Conservation (phyloP, 129 eudicot species). For the Chrysanthemum seticuspe region DNA sequence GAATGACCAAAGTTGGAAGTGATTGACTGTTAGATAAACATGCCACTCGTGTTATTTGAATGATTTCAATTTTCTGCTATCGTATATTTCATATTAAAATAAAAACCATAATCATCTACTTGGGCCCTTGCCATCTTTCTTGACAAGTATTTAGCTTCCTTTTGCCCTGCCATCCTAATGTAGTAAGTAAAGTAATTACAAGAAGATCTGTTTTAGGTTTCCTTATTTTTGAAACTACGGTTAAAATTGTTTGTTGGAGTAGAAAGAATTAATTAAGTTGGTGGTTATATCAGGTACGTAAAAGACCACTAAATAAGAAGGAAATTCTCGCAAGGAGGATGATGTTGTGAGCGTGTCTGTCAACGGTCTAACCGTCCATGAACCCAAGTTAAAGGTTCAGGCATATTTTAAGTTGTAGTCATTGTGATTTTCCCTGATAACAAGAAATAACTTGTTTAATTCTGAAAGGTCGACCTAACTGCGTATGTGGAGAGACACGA, state of each 20-base stretch:
- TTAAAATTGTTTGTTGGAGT: conserved; percentile 13
- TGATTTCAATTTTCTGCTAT: background rate
- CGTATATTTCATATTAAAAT: background rate
- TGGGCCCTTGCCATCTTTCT: background rate
- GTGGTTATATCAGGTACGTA: conserved; percentile 66
- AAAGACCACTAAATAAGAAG: conserved; percentile 95
- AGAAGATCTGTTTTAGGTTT: too few relatives aligned
- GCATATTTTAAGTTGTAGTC: conserved; percentile 12
- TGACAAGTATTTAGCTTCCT: too few relatives aligned
- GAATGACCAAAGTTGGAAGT: conserved; percentile 5
- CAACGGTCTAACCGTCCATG: conserved; percentile 84
- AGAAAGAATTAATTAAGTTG: background rate
- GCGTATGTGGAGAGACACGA: conserved; percentile 97
- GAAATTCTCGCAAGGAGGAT: conserved; percentile 94
- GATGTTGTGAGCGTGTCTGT: conserved; percentile 79
- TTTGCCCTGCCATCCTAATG: too few relatives aligned
- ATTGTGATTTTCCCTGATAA: conserved; percentile 8
- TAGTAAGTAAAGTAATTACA: too few relatives aligned
- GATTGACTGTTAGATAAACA: conserved; percentile 14
- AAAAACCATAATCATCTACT: conserved; percentile 7
- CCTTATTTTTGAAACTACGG: too few relatives aligned
- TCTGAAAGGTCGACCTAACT: conserved; percentile 87
- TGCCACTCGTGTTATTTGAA: conserved; percentile 16
- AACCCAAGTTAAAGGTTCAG: conserved; percentile 89
- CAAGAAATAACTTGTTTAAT: conserved; percentile 24